Evolutionary conservation across 225 moss, liverwort and hornwort genomes (phyloP).

Genomic region (Takakia lepidozioides): DNA sequence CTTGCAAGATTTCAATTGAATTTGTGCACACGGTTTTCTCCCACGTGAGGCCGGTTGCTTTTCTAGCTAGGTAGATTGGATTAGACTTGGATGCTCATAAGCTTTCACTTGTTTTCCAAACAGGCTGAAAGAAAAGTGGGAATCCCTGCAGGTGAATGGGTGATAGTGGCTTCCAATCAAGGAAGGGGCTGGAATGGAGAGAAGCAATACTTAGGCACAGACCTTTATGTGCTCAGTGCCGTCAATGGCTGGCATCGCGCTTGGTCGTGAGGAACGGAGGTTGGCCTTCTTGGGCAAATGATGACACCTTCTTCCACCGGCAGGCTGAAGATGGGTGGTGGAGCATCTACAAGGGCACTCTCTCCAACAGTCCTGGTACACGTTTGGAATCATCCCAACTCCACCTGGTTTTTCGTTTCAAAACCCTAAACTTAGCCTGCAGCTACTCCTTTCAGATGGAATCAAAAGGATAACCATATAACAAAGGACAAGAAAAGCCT

Average conservation of each 20-base stretch:
- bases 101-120: neutral
- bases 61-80: no score
- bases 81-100: no score
- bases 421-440: no score
- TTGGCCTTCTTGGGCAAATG: constrained; percentile 47
- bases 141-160: constrained; percentile 21
- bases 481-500: neutral
- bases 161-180: constrained; percentile 20
- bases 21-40: neutral
- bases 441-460: neutral
- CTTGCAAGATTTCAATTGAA: neutral
- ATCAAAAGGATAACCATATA: neutral
- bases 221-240: constrained; percentile 22
- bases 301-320: constrained; percentile 34
- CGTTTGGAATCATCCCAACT: neutral
- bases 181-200: constrained; percentile 9
- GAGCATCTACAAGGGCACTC: constrained; percentile 25
- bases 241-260: constrained; percentile 16
- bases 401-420: no score
- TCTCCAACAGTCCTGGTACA: constrained; percentile 1
- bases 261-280: constrained; percentile 27
- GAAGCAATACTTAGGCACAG: constrained; percentile 7
- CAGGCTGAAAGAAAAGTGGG: neutral
- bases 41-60: neutral
- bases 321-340: constrained; percentile 47